Conservation (phyloP, 129 eudicot genomes). For the Logfia minima region DNA sequence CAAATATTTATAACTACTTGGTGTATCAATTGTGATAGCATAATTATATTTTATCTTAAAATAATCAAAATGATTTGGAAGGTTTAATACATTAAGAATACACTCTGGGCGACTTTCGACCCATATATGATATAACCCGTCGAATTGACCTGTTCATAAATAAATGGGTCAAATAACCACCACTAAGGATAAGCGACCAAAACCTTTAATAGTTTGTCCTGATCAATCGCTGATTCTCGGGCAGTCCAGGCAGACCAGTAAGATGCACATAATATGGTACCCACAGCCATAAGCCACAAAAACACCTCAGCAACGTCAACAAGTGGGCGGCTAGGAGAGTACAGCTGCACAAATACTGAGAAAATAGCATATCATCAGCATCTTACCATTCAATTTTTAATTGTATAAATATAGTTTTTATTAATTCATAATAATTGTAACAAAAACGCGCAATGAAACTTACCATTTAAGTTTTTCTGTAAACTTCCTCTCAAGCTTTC, state of each 20-base stretch:
- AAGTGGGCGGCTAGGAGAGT: constrained; percentile 81
- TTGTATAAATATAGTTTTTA: neutral
- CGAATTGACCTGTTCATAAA: neutral
- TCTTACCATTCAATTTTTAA: neutral
- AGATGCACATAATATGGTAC: constrained; percentile 88
- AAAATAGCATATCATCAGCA: neutral
- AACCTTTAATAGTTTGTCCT: constrained; percentile 85
- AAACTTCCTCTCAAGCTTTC: constrained; percentile 42
- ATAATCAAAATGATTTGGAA: neutral
- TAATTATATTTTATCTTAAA: neutral
- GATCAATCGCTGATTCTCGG: constrained; percentile 84
- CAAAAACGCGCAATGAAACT: neutral
- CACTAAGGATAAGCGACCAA: neutral
- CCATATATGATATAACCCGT: neutral
- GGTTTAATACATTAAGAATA: constrained; percentile 5
- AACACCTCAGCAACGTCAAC: constrained; percentile 98
- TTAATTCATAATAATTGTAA: neutral
- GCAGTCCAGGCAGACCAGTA: constrained; percentile 98
- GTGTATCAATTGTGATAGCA: neutral
- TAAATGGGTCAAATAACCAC: neutral
- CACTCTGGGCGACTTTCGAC: neutral
- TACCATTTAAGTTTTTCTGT: constrained; percentile 60
- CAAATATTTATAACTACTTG: neutral
- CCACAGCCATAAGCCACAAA: constrained; percentile 98
- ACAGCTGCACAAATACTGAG: constrained; percentile 86